phyloP scores from a whole-genome alignment of 2,329 filamentous ascomycete species.

The Fusarium kyushuense region DNA sequence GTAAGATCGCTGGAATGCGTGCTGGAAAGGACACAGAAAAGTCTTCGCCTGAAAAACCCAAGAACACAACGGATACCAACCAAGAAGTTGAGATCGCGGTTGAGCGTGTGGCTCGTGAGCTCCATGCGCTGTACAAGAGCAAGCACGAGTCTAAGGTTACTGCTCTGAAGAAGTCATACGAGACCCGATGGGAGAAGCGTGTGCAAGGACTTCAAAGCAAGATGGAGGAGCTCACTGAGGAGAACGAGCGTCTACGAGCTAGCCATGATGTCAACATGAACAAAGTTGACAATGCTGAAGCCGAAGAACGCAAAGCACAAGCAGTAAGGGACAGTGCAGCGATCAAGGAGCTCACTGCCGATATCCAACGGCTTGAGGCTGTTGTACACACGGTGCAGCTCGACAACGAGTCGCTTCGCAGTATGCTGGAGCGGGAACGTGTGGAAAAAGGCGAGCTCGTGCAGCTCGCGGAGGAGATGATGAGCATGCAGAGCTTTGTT shows the following conservation, averaged over 20 bases:
- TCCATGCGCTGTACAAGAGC: constrained; percentile 93
- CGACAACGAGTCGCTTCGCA: constrained; percentile 75
- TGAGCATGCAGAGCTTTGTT: constrained; percentile 71
- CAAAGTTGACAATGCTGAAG: constrained; percentile 61
- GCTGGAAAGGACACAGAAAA: constrained; percentile 65
- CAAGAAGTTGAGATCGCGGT: constrained; percentile 85
- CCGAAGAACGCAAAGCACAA: constrained; percentile 65
- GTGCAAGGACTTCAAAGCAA: constrained; percentile 80
- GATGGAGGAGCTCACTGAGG: constrained; percentile 75
- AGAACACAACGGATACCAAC: constrained; percentile 51
- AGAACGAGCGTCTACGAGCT: constrained; percentile 79
- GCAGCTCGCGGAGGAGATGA: constrained; percentile 85
- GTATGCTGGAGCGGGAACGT: constrained; percentile 77
- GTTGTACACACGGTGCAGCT: constrained; percentile 76
- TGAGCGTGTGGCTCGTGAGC: constrained; percentile 91
- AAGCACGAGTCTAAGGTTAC: constrained; percentile 98
- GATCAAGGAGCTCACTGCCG: constrained; percentile 77
- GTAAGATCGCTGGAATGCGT: constrained; percentile 79
- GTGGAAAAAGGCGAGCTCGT: constrained; percentile 88
- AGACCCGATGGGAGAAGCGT: constrained; percentile 89
- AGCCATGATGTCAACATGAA: constrained; percentile 75
- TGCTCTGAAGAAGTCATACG: constrained; percentile 86
- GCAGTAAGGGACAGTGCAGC: constrained; percentile 75
- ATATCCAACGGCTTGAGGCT: constrained; percentile 79
- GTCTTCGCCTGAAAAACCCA: constrained; percentile 56